Conservation (phyloP, 1,139 yeast genomes). For the Kazachstania sp. region DNA sequence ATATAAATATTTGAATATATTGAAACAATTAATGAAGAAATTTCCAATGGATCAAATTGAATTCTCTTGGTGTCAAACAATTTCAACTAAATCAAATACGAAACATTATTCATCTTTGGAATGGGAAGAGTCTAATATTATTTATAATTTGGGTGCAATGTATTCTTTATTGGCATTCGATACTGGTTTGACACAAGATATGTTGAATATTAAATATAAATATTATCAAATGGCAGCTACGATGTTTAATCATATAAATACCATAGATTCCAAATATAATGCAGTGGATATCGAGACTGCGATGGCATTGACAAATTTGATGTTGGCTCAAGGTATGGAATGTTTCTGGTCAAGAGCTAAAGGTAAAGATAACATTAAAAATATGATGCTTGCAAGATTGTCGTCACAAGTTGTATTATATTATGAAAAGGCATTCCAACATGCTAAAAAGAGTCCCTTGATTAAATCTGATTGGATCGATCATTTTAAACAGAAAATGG, state of each 20-base stretch:
- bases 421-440: slow-evolving; percentile 42
- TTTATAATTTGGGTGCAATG: slow-evolving; percentile 61
- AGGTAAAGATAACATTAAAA: slow-evolving; percentile 39
- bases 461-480: slow-evolving; percentile 58
- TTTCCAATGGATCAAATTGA: slow-evolving; percentile 42
- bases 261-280: slow-evolving; percentile 15
- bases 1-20: slow-evolving; percentile 31
- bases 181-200: slow-evolving; percentile 35
- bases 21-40: slow-evolving; percentile 33
- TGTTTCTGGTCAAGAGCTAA: slow-evolving; percentile 72
- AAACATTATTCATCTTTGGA: slow-evolving; percentile 41
- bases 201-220: slow-evolving; percentile 51
- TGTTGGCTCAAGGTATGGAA: slow-evolving; percentile 85
- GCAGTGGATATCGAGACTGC: slow-evolving; percentile 37
- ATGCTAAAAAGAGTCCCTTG: slow-evolving; percentile 42
- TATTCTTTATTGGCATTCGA: slow-evolving; percentile 48
- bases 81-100: slow-evolving; percentile 47
- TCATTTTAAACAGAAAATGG: slow-evolving; percentile 43
- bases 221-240: slow-evolving; percentile 59
- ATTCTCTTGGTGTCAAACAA: slow-evolving; percentile 66
- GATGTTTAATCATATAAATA: slow-evolving; percentile 37
- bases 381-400: slow-evolving; percentile 54
- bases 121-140: slow-evolving; percentile 53
- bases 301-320: slow-evolving; percentile 38
- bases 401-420: slow-evolving; percentile 54